phyloP scores from a whole-genome alignment of 2,329 filamentous ascomycete genomes.

The Penicillium glabrum region DNA sequence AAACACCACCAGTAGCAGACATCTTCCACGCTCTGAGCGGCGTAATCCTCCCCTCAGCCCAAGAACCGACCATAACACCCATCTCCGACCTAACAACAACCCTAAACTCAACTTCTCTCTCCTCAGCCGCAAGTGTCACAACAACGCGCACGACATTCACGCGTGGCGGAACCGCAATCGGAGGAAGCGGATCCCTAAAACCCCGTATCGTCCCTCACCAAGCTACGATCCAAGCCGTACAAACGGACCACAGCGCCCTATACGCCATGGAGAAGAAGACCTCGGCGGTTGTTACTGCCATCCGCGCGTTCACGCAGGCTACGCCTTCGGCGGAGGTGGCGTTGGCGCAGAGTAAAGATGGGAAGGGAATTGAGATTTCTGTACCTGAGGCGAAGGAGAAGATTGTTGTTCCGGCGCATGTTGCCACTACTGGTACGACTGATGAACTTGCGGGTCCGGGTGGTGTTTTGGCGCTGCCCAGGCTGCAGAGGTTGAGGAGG shows the following conservation, averaged over 20 bases:
- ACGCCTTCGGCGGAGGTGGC: conserved; percentile 39
- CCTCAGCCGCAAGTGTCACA: conserved; percentile 30
- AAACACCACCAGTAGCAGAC: conserved; percentile 55
- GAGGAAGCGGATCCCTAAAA: conserved; percentile 15
- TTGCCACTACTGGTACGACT: conserved; percentile 38
- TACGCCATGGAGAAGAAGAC: conserved; percentile 46
- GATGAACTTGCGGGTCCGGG: conserved; percentile 44
- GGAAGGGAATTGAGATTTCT: conserved; percentile 34
- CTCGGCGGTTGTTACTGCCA: conserved; percentile 41
- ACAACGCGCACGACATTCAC: conserved; percentile 20
- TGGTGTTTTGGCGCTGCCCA: conserved; percentile 41
- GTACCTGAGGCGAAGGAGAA: conserved; percentile 32
- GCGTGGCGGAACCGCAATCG: conserved; percentile 6
- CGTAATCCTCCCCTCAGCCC: conserved; percentile 29
- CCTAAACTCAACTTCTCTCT: conserved; percentile 21
- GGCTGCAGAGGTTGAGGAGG: conserved; percentile 44
- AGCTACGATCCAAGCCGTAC: conserved; percentile 42
- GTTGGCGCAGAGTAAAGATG: conserved; percentile 28
- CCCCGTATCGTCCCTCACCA: conserved; percentile 42
- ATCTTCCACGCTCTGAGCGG: conserved; percentile 61
- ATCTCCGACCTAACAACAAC: conserved; percentile 20
- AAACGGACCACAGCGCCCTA: conserved; percentile 42
- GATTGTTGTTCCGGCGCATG: conserved; percentile 39
- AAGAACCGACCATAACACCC: conserved; percentile 11
- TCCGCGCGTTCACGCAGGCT: conserved; percentile 41